Conservation (phyloP, 805 yeast species). For the Martiniozyma abietophila region DNA sequence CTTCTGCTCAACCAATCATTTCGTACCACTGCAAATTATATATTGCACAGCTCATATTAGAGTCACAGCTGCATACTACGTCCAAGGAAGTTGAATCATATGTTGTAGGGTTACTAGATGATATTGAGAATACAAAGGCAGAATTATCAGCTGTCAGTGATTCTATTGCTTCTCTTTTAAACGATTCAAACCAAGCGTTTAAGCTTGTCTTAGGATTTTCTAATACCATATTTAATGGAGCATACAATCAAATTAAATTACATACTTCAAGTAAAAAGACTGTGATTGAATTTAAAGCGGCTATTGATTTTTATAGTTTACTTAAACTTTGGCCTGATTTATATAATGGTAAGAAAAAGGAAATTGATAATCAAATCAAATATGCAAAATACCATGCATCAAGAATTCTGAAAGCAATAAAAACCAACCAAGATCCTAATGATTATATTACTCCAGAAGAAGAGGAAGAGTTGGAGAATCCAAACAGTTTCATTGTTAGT, state of each 20-base stretch:
- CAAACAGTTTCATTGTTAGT: too few species aligned
- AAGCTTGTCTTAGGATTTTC: slow-evolving; percentile 51
- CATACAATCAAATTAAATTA: slow-evolving; percentile 37
- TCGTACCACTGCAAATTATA: slow-evolving; percentile 66
- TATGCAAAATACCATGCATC: slow-evolving; percentile 58
- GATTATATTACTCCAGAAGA: slow-evolving; percentile 36
- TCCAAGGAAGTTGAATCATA: slow-evolving; percentile 47
- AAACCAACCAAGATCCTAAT: slow-evolving; percentile 49
- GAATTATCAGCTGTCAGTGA: too few species aligned
- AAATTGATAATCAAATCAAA: slow-evolving; percentile 33
- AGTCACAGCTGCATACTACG: slow-evolving; percentile 46
- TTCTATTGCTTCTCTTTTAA: slow-evolving; percentile 42
- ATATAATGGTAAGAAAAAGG: slow-evolving; percentile 15
- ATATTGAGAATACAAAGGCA: slow-evolving; percentile 32
- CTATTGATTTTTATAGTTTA: slow-evolving; percentile 43
- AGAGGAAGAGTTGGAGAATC: slow-evolving; percentile 18
- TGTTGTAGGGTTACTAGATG: slow-evolving; percentile 57
- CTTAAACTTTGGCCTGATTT: slow-evolving; percentile 34
- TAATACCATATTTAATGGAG: slow-evolving; percentile 45
- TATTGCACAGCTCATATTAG: slow-evolving; percentile 65
- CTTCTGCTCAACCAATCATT: slow-evolving; percentile 50
- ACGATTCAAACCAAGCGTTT: slow-evolving; percentile 49
- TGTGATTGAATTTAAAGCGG: slow-evolving; percentile 43
- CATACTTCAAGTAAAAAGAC: slow-evolving; percentile 37
- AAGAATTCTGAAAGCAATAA: slow-evolving; percentile 41